These are phyloP conservation scores for Apophysomyces ossiformis DNA, from an alignment of 371 early-diverging fungal species.

Conservation along the genomic window DNA sequence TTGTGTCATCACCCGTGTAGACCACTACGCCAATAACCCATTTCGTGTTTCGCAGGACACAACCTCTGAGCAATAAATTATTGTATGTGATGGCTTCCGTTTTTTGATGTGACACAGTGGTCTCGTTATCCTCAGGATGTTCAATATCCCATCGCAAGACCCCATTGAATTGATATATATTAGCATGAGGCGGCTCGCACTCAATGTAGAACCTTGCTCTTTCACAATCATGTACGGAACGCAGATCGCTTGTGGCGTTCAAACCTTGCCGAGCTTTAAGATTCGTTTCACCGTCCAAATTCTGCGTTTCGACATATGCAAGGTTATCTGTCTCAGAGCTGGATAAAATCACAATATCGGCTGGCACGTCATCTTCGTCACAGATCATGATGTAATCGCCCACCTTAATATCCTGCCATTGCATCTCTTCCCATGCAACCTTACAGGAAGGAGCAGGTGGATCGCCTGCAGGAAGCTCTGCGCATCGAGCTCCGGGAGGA, in stretches of 20 bases:
- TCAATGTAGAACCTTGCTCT: conserved; percentile 68
- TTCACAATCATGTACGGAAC: conserved; percentile 59
- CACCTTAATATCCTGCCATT: conserved; percentile 87
- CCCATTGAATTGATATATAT: conserved; percentile 78
- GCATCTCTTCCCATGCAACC: conserved; percentile 46
- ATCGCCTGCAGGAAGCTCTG: conserved; percentile 24
- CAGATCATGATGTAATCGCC: conserved; percentile 90
- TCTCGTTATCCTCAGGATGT: conserved; percentile 29
- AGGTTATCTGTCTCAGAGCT: conserved; percentile 66
- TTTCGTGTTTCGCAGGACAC: conserved; percentile 88
- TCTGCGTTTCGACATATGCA: conserved; percentile 84
- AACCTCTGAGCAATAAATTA: conserved; percentile 90
- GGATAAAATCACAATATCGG: conserved; percentile 77
- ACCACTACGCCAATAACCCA: conserved; percentile 85
- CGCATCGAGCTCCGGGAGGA: conserved; percentile 20
- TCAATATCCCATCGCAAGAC: conserved; percentile 57
- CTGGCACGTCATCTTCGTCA: conserved; percentile 93
- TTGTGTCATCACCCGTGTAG: conserved; percentile 91
- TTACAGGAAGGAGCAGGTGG: conserved; percentile 30
- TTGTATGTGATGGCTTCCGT: conserved; percentile 55
- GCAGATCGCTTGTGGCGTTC: conserved; percentile 39
- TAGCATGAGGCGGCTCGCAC: conserved; percentile 80
- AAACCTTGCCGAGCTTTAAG: conserved; percentile 68
- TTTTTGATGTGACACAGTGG: conserved; percentile 46
- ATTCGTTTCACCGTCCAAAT: conserved; percentile 89